Evolutionary conservation across 495 filamentous ascomycete species (phyloP).

Genomic region (Lepraria neglecta): DNA sequence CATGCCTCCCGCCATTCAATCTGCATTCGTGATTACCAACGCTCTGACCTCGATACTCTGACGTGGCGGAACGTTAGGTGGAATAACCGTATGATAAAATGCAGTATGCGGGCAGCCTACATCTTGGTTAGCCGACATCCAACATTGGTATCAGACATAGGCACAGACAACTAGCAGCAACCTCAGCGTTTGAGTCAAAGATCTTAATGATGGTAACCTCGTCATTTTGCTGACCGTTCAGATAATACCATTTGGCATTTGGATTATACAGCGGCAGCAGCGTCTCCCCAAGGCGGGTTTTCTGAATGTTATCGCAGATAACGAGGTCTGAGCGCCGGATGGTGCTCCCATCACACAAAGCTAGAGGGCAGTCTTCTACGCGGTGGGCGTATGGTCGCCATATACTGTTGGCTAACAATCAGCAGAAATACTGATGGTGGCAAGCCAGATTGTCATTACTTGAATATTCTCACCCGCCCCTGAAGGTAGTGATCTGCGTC

Average conservation of each 20-base stretch:
- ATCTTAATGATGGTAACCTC: conserved; percentile 28
- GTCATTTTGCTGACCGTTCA: conserved; percentile 28
- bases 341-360: conserved; percentile 32
- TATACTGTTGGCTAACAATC: conserved; percentile 22
- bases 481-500: conserved; percentile 1
- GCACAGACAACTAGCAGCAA: neutral
- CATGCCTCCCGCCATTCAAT: neutral
- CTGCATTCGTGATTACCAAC: conserved; percentile 16
- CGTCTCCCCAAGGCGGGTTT: neutral
- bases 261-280: conserved; percentile 22
- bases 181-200: neutral
- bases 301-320: conserved; percentile 23
- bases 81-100: conserved; percentile 11
- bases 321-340: conserved; percentile 26
- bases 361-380: conserved; percentile 32
- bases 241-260: conserved; percentile 29
- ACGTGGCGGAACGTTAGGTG: conserved; percentile 5
- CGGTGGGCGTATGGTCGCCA: conserved; percentile 30
- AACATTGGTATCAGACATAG: neutral
- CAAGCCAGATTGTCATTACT: neutral
- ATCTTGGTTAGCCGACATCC: neutral
- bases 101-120: conserved; percentile 17
- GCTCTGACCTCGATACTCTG: conserved; percentile 22
- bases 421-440: neutral
- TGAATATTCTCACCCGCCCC: neutral